Percentiles rank a stretch among this genome's conserved stretches.
phyloP scores from a whole-genome alignment of 2,329 filamentous ascomycete genomes.

The Capronia americana region DNA sequence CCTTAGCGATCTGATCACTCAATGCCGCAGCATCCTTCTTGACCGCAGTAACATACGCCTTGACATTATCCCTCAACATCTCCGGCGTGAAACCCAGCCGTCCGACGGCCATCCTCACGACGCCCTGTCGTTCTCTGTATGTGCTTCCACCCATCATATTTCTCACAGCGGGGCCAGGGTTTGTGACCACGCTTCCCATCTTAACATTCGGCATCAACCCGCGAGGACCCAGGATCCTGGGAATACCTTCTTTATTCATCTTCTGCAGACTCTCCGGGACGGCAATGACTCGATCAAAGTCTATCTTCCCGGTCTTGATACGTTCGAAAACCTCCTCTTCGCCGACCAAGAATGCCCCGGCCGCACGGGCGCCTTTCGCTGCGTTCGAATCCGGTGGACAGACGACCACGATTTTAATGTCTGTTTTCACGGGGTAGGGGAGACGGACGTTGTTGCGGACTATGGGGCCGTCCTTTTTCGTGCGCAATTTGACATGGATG shows the following conservation, averaged over 20 bases:
- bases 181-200: slow-evolving; percentile 84
- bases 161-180: slow-evolving; percentile 75
- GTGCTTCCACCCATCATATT: slow-evolving; percentile 84
- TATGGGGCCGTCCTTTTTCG: slow-evolving; percentile 82
- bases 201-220: slow-evolving; percentile 92
- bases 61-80: slow-evolving; percentile 83
- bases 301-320: slow-evolving; percentile 76
- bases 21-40: slow-evolving; percentile 76
- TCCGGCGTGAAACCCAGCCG: slow-evolving; percentile 88
- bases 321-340: slow-evolving; percentile 84
- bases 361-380: slow-evolving; percentile 74
- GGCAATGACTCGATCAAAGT: slow-evolving; percentile 89
- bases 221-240: slow-evolving; percentile 81
- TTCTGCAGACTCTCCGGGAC: slow-evolving; percentile 78
- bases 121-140: slow-evolving; percentile 84
- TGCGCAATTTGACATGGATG: slow-evolving; percentile 79
- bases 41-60: slow-evolving; percentile 73
- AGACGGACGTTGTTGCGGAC: slow-evolving; percentile 87
- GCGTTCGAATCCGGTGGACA: slow-evolving; percentile 79
- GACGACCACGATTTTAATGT: slow-evolving; percentile 87
- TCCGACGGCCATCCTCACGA: slow-evolving; percentile 87
- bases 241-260: slow-evolving; percentile 80
- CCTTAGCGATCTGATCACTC: slow-evolving; percentile 66
- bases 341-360: slow-evolving; percentile 82
- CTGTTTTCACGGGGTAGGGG: slow-evolving; percentile 87